Base-by-base conservation (phyloP, 1,139 yeast species). In the Blastobotrys buckinghamii region DNA sequence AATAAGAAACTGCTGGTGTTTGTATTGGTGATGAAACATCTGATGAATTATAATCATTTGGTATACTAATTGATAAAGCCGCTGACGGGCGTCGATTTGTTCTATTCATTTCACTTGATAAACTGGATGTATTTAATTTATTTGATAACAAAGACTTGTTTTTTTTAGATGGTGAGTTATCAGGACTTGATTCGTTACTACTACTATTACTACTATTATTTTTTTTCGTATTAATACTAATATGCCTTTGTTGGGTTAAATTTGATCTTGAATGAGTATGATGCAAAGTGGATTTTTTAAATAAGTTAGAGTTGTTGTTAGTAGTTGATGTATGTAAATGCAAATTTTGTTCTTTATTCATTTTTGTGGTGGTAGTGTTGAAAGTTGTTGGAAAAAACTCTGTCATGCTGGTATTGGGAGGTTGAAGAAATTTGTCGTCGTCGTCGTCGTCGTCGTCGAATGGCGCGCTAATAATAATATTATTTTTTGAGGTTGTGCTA, bases 61-160 rank as follows among this genome's bases (percentile, higher is more conserved):
- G 47, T 6, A 44, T 44, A n/a, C 26, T 22, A 15, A 44, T 44
- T 2, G 47, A 44, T n/a, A 44, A 34, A 9, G 42, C 42, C 12
- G 46, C 24, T 9, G 47, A 44, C 13, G 47, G 47, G 13, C 42
- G 36, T 20, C 36, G 22, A 6, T 30, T 27, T 17, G 29, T 5
- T 24, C 10, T 15, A 17, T 29, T 29, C 33, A 27, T 39, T 20
- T 37, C 26, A 13, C 5, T 29, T n/a, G n/a, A n/a, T n/a, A n/a
- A n/a, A n/a, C n/a, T n/a, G 9, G 4, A 6, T 12, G 32, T 29
- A 10, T 29, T 29, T 29, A 29, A 12, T n/a, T n/a, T n/a, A n/a
- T n/a, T n/a, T n/a, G n/a, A n/a, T n/a, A n/a, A n/a, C n/a, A n/a
- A n/a, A n/a, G n/a, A n/a, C n/a, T n/a, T n/a, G n/a, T 15, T 16